Base-by-base conservation (phyloP, 2,329 filamentous ascomycete species). In the Periconia macrospinosa region DNA sequence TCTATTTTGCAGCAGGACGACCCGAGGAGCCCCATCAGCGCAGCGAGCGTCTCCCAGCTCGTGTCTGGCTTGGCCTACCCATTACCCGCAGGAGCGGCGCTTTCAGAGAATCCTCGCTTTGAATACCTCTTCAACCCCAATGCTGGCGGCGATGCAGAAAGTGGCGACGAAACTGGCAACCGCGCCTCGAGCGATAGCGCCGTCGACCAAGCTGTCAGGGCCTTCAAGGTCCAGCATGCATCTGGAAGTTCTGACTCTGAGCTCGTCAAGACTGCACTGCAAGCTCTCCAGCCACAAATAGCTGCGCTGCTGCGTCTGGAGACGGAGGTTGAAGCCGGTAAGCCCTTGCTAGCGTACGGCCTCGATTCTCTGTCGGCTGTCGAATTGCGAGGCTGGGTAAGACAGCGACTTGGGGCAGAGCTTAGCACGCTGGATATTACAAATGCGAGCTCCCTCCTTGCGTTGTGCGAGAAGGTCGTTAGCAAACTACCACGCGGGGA, bases 361-460 rank as follows among this genome's bases (percentile, higher is more conserved):
- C 40, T 66, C 3, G 61, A 66, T 30, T 62, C 56, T 1, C 42
- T 66, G 17, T 41, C 54, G 6, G 60, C 59, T 7, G 61, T 66
- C 30, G 62, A 66, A 44, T 37, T 64, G 9, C 49, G 62, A 10
- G 57, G 55, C 23, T 66, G 59, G 62, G 20, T 59, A 1, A 41
- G 57, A 15, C 33, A 41, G 40, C 33, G 59, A 30, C 20, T 63
- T 23, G 58, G 53, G 7, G 59, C 49, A 7, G 57, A 61, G 46
- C 14, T 67, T 17, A 59, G 33, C 13, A 56, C 53, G 11, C 45
- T 67, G 30, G 61, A 65, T 18, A 54, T 65, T 20, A 59, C 47
- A 2, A 58, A 53, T 48, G 63, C 63, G 35, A 54, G 41, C 13
- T 52, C 52, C 11, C 43, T 67, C 15, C 41, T 55, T 11, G 54